Base-by-base conservation (phyloP, 495 filamentous ascomycete genomes). In the Lophiotrema nucula region DNA sequence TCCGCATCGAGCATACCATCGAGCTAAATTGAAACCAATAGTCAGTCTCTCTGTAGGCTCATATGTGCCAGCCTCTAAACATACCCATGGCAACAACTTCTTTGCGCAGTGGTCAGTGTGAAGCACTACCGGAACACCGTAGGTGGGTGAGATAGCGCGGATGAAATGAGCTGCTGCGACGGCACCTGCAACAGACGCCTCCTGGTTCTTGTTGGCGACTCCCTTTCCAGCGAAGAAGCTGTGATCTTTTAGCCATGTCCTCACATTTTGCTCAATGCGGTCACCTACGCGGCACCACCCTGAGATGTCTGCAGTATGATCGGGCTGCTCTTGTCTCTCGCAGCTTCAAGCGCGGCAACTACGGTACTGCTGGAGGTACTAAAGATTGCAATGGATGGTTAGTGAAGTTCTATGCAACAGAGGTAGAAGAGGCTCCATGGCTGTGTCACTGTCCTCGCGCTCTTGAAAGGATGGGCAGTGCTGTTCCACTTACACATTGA, bases 91-190 rank as follows among this genome's bases (percentile, higher is more conserved):
- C 12, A 75, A 67, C 4, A 73, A 70, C 68, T 75, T 75, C 69
- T 75, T 75, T 8, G 73, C 73, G 58, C 73, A 75, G 58, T 75
- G 73, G 52, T 96, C 90, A 66, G 88, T 93, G 83, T 95, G 88
- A 52, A 96, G 56, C 8, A 63, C 42, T 38, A 62, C 93, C 54
- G 93, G 93, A 52, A 98, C 79, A 61, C 85, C 90, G 75, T 98
- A 98, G 55, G 81, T 60, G 23, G 92, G 88, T 31, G 93, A 91
- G 68, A 99, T 73, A 60, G 87, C 76, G 59, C 93, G 89, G 80
- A 97, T 89, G 81, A 89, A 97, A 79, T 95, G 87, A 58, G 95
- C 93, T 57, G 80, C 93, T 60, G 93, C 90, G 56, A 96, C 77
- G 70, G 86, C 79, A 67, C 95, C 93, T 39, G 84, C 83, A 67